Evolutionary conservation across 2,329 filamentous ascomycete species (phyloP), one percentile per base, ranked within the genome.

Genomic region (Calonectria hongkongensis): DNA sequence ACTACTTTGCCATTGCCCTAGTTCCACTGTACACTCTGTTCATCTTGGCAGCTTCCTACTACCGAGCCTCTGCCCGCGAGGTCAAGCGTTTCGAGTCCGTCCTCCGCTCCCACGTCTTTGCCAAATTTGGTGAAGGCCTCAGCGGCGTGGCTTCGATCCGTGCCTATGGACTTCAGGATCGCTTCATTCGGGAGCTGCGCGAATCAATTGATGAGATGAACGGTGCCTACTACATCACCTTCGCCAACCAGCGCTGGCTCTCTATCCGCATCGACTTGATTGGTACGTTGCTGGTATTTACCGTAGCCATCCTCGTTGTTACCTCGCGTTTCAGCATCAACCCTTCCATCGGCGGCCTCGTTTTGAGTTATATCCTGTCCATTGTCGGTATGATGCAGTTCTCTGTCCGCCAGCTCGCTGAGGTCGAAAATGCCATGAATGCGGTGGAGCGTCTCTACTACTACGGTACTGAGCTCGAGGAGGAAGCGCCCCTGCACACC

Each of bases 371-470:
- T 84, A 98, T 98, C 81, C 89, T 99, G 21, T 91, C 93, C 16
- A 98, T 98, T 80, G 95, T 98, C 21, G 95, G 97, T 83, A 95
- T 98, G 94, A 93, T 98, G 76, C 96, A 98, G 82, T 98, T 98
- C 84, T 96, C 95, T 0, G 95, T 98, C 21, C 92, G 97, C 21
- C 96, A 98, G 84, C 89, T 98, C 9, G 96, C 96, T 30, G 96
- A 98, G 83, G 95, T 98, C 10, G 96, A 98, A 84, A 98, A 98
- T 85, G 95, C 96, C 81, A 98, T 98, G 96, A 98, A 98, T 83
- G 93, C 96, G 0, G 97, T 97, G 0, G 96, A 98, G 85, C 93
- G 97, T 63, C 88, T 98, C 41, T 92, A 95, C 82, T 95, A 98
- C 86, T 98, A 98, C 82, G 96, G 95, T 68, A 95, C 91, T 0